A percentile compares a stretch with the other conserved stretches of the same genome.
phyloP scores from a whole-genome alignment of 305 asterid genomes.

The Fraxinus sp. region DNA sequence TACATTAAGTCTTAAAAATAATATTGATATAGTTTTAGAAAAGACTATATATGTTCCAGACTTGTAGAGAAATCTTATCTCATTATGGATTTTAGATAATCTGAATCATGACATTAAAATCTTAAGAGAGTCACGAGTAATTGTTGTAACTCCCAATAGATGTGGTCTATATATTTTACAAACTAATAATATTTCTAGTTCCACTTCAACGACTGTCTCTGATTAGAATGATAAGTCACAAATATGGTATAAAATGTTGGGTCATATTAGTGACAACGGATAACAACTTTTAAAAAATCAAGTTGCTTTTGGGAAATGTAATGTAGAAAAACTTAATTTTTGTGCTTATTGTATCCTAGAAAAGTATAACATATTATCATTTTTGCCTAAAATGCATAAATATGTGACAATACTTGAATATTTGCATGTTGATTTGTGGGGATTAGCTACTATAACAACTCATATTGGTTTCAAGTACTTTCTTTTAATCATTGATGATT shows the following conservation, averaged over 20 bases:
- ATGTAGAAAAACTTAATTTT: neutral
- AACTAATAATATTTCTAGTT: neutral
- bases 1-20: no score
- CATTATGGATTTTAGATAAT: neutral
- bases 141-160: neutral
- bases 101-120: neutral
- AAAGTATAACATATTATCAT: no score
- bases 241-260: neutral
- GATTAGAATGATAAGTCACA: neutral
- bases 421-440: neutral
- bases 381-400: neutral
- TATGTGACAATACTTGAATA: neutral
- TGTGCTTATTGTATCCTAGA: neutral
- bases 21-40: neutral
- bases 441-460: neutral
- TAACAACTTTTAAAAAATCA: neutral
- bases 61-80: neutral
- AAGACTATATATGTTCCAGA: neutral
- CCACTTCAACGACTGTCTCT: neutral
- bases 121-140: neutral
- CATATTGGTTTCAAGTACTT: neutral
- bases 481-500: neutral
- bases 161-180: neutral
- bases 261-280: neutral
- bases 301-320: neutral